Percentiles rank a stretch among this genome's conserved stretches.
phyloP scores from a whole-genome alignment of 163 green algal genomes.

The Scenedesmus sp. region DNA sequence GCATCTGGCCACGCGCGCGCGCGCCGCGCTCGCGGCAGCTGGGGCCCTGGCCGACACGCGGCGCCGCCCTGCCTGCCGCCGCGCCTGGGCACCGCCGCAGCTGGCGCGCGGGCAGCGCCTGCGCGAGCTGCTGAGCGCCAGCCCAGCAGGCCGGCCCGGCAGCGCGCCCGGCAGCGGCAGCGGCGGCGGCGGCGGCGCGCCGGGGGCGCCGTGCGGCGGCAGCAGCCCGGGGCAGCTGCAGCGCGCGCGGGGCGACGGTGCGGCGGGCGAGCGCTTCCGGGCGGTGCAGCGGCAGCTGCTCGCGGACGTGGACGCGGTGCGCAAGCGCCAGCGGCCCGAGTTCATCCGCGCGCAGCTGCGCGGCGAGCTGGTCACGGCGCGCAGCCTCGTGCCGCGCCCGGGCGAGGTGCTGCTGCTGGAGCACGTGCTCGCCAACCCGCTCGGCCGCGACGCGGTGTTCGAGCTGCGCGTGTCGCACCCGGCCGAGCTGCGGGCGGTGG shows the following conservation, averaged over 20 bases:
- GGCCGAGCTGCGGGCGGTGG: constrained; percentile 50
- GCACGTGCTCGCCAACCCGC: constrained; percentile 64
- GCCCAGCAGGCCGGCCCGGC: neutral
- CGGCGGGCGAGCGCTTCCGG: constrained; percentile 45
- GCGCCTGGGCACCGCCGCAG: neutral
- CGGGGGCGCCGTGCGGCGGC: neutral
- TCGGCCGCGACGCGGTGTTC: constrained; percentile 62
- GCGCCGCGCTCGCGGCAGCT: neutral
- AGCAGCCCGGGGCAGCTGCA: neutral
- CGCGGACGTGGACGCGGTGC: constrained; percentile 51
- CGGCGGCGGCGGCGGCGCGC: neutral
- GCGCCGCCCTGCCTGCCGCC: neutral
- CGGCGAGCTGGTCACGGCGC: constrained; percentile 50
- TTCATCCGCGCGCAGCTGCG: constrained; percentile 58
- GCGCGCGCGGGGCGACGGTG: neutral
- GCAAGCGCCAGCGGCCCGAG: constrained; percentile 54
- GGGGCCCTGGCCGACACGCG: neutral
- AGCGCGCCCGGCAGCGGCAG: constrained; percentile 21
- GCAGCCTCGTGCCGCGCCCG: constrained; percentile 45
- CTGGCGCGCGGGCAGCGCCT: neutral
- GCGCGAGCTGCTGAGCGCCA: neutral
- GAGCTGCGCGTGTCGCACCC: constrained; percentile 59
- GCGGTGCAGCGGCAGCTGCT: constrained; percentile 64
- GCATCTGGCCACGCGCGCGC: neutral
- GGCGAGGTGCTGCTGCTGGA: constrained; percentile 74